Base-by-base conservation (phyloP, 495 filamentous ascomycete species). In the Pyronema domesticum region DNA sequence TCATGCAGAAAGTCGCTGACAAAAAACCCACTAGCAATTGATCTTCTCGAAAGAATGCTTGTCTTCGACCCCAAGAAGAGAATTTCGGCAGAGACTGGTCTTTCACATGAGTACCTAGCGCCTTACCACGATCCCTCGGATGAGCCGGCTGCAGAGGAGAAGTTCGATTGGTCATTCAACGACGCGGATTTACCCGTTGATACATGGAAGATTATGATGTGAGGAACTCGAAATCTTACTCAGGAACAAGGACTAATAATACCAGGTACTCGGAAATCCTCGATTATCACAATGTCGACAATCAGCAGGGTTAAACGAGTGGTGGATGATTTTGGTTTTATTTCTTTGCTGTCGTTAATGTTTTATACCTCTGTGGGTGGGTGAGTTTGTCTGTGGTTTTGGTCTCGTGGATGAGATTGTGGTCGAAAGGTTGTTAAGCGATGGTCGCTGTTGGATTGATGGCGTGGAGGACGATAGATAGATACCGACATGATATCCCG, bases 191-290 rank as follows among this genome's bases (percentile, higher is more conserved):
- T 98, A 55, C 91, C 91, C 0, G 87, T 96, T 40, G 91, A 98
- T 63, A 95, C 93, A n/a, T 98, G 91, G 91, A 96, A 96, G 71
- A 95, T 98, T 66, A 98, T 96, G 91, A 98, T 98, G 91, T 96
- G 75, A 61, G 23, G 1, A 30, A 30, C 23, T 30, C 5, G 23
- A 30, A 30, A 30, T 30, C 23, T 30, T 30, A 30, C 23, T 30
- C 23, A 5, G 1, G 23, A 30, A 81, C 15, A 37, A 40, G 14
- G 36, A 37, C 10, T 11, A 7, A 13, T 39, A 30, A 30, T 18
- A 14, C 55, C 23, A 96, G 91, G 91, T 98, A 98, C 74, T 94
- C 89, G 54, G 91, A 98, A 67, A 98, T 98, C 64, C 80, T 98
- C 61, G 93, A 98, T 68, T 98, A 95, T 69, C 91, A 98, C 71